Percentiles rank a stretch among this genome's conserved stretches.
Conservation (phyloP, 2,329 filamentous ascomycete species). For the Rhynchosporium graminicola region DNA sequence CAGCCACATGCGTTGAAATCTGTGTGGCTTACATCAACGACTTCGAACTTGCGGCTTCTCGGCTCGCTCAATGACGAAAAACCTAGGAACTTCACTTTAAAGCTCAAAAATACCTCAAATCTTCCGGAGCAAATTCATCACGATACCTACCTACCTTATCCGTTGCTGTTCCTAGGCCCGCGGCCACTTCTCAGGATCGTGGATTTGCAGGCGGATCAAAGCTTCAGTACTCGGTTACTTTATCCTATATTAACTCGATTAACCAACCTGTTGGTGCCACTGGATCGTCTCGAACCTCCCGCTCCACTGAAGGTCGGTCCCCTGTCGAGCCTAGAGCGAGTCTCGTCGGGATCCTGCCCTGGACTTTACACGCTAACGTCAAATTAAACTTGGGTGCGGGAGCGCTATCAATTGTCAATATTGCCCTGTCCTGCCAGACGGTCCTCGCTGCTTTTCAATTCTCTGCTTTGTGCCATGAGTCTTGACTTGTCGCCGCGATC, state of each 20-base stretch:
- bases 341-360: background rate
- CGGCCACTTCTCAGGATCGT: background rate
- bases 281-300: too few relatives aligned
- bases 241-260: background rate
- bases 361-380: conserved; percentile 18
- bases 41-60: background rate
- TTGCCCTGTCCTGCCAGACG: conserved; percentile 5
- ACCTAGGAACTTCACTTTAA: background rate
- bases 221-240: background rate
- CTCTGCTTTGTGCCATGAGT: conserved; percentile 32
- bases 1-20: background rate
- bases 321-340: conserved; percentile 1
- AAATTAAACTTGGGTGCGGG: conserved; percentile 20
- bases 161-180: too few relatives aligned
- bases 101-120: background rate
- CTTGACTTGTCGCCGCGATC: conserved; percentile 53
- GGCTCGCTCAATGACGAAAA: background rate
- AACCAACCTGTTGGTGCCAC: too few relatives aligned
- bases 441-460: background rate
- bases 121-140: background rate
- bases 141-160: background rate
- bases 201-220: conserved; percentile 8
- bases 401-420: conserved; percentile 24
- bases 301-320: background rate
- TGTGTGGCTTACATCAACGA: background rate